Percentiles rank a stretch among this genome's conserved stretches.
Evolutionary conservation across 2,329 filamentous ascomycete species (phyloP).

Genomic region (Colletotrichum tabaci): DNA sequence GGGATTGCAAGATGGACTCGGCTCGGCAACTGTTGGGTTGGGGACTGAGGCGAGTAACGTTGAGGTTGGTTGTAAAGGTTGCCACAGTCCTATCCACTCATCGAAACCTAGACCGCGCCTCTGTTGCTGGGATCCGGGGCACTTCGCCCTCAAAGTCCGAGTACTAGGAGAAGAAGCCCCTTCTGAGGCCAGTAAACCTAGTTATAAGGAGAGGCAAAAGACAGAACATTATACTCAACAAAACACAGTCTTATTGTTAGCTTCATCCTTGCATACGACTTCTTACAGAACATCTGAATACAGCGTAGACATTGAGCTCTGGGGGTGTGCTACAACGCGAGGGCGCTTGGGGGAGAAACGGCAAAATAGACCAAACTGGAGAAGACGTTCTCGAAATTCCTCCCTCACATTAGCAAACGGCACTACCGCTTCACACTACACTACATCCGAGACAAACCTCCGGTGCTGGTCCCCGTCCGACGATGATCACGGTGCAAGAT

Average conservation of each 20-base stretch:
- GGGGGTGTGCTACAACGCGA: too few relatives aligned
- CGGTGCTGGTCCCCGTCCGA: conserved; percentile 14
- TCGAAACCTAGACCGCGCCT: not conserved
- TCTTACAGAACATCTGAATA: too few relatives aligned
- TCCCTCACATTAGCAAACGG: conserved; percentile 3
- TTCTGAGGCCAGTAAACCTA: too few relatives aligned
- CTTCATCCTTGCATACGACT: too few relatives aligned
- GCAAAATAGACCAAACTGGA: conserved; percentile 1
- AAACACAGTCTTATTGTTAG: too few relatives aligned
- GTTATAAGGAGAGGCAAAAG: too few relatives aligned
- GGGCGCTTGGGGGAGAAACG: too few relatives aligned
- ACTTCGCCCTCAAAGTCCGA: not conserved
- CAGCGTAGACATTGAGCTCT: too few relatives aligned
- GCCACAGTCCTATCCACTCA: not conserved
- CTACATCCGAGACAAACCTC: conserved; percentile 30
- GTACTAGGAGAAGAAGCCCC: too few relatives aligned
- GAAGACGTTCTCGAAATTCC: not conserved
- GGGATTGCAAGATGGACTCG: not conserved
- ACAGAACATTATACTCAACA: too few relatives aligned
- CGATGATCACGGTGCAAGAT: not conserved
- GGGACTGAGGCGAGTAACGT: not conserved
- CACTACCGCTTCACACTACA: conserved; percentile 32
- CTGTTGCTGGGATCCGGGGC: not conserved
- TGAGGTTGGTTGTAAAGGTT: not conserved
- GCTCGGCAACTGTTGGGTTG: too few relatives aligned